Conservation (phyloP, 2,329 filamentous ascomycete genomes). For the Xylaria sp. region DNA sequence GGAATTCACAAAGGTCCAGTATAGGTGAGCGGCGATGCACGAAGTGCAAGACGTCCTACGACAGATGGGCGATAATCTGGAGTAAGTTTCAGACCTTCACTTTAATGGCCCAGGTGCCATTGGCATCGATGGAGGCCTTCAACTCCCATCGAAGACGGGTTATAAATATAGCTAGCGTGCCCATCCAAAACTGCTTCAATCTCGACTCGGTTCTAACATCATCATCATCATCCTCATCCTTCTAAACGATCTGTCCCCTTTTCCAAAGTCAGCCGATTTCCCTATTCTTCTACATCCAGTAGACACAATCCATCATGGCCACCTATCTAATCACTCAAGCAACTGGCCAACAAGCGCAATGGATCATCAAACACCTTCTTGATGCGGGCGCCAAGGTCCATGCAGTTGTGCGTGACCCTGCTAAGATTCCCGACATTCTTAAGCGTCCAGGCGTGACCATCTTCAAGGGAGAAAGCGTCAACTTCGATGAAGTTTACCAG, state of each 20-base stretch:
- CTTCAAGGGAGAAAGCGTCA: conserved; percentile 45
- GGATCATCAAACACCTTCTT: conserved; percentile 43
- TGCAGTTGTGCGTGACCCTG: conserved; percentile 44
- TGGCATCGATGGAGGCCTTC: background rate
- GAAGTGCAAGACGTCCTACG: background rate
- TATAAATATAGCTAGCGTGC: conserved; percentile 13
- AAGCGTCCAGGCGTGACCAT: conserved; percentile 39
- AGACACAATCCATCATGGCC: conserved; percentile 30
- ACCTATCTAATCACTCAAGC: conserved; percentile 46
- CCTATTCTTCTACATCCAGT: background rate
- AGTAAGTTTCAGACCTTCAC: background rate
- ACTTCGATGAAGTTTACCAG: conserved; percentile 39
- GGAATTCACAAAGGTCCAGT: background rate
- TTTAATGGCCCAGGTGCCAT: background rate
- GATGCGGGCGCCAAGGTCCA: conserved; percentile 43
- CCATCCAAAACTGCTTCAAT: background rate
- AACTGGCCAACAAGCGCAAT: conserved; percentile 43
- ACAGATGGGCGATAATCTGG: too few relatives aligned
- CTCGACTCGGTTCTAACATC: background rate
- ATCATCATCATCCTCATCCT: background rate
- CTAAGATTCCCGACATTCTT: conserved; percentile 39
- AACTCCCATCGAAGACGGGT: background rate
- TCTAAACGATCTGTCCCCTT: background rate
- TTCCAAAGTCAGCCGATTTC: background rate
- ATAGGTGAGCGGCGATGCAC: background rate